Percentiles rank a stretch among this genome's conserved stretches.
These are phyloP conservation scores for Candida sithepensis DNA, from an alignment of 805 yeast species.

Conservation along the genomic window DNA sequence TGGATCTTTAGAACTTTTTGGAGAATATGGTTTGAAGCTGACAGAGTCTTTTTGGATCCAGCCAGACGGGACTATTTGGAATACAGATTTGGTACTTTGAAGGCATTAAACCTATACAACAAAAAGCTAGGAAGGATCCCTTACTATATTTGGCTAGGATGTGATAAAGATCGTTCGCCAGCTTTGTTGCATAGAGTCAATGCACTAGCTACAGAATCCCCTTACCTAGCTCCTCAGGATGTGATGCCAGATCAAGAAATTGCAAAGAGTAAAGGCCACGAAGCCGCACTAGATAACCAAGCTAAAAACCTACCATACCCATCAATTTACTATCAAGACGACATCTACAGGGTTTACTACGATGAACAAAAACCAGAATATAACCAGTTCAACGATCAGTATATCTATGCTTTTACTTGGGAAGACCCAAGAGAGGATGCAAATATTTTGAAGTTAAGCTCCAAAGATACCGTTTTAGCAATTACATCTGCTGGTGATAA, in stretches of 20 bases:
- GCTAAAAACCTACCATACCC: conserved; percentile 73
- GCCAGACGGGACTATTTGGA: conserved; percentile 81
- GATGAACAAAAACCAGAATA: conserved; percentile 67
- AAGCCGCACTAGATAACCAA: conserved; percentile 64
- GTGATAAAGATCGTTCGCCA: conserved; percentile 53
- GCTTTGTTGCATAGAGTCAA: conserved; percentile 53
- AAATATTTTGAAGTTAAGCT: conserved; percentile 54
- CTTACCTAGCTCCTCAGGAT: conserved; percentile 65
- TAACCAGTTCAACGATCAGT: conserved; percentile 71
- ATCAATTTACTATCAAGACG: conserved; percentile 72
- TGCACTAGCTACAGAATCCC: conserved; percentile 77
- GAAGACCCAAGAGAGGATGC: conserved; percentile 85
- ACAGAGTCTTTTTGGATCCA: conserved; percentile 73
- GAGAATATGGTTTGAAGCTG: conserved; percentile 87
- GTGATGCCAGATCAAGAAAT: conserved; percentile 23
- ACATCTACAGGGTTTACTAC: conserved; percentile 76
- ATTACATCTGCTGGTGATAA: conserved; percentile 89
- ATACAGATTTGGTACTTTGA: conserved; percentile 77
- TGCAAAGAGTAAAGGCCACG: conserved; percentile 65
- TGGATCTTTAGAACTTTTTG: conserved; percentile 80
- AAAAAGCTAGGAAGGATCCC: conserved; percentile 68
- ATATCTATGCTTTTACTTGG: conserved; percentile 87
- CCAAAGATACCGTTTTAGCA: conserved; percentile 71
- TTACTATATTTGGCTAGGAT: conserved; percentile 80
- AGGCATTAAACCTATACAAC: conserved; percentile 67